Evolutionary conservation across 2,329 filamentous ascomycete species (phyloP), one percentile per base, ranked within the genome.

Genomic region (Pseudogymnoascus verrucosus): DNA sequence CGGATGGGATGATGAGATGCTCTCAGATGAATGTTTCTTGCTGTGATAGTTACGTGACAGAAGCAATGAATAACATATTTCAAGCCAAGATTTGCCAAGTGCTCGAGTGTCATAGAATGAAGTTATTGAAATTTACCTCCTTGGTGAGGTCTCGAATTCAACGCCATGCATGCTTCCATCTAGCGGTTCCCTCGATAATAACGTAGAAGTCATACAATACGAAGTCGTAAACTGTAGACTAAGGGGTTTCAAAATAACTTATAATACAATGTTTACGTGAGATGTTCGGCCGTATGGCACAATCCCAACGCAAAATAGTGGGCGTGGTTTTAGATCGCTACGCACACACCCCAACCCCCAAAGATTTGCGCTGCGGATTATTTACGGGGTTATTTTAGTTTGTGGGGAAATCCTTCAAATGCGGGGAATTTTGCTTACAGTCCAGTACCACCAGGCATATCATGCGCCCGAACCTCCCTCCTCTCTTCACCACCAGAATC

Each of bases 381-480:
- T 57, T 34, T 54, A 57, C 51, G 51, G 44, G 44, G 44, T 28
- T 16, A 28, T 23, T 57, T 57, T 34, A 19, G 26, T 34, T 34
- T 57, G 51, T 57, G 51, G 51, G 51, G 51, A 57, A 57, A 57
- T 34, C 47, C 26, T 57, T 34, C n/a, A 19, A 57, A 57, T 57
- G 51, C 51, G 51, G 51, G 51, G 51, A 34, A 57, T 34, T 57
- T 34, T 57, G 51, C 51, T 57, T 57, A 57, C 28, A 4, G 51
- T 19, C 8, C 28, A 31, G 28, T 31, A 31, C 28, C 28, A 34
- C 51, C 8, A 51, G 44, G 44, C 44, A 51, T 51, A 51, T 57
- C 26, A 57, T 34, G 51, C n/a, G 10, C 51, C 26, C 19, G 28
- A 57, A 34, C n/a, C n/a, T 14, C n/a, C 28, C 26, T 34, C 34